Percentiles rank a stretch among this genome's conserved stretches.
phyloP scores from a whole-genome alignment of 2,329 filamentous ascomycete species.

The Claviceps humidiphila region DNA sequence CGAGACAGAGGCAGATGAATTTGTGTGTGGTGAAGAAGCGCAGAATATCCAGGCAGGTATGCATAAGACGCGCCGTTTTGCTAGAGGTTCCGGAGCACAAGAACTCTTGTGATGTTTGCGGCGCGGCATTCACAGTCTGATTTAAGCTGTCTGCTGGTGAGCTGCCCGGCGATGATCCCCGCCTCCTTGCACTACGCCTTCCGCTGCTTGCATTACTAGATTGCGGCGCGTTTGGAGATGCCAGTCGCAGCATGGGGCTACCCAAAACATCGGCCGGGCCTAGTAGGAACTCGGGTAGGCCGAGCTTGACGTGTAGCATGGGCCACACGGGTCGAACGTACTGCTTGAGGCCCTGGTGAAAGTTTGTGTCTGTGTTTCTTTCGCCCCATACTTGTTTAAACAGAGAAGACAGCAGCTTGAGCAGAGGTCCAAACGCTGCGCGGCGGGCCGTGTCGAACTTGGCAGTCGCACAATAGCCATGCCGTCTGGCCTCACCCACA shows the following conservation, averaged over 20 bases:
- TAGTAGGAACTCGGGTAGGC: conserved; percentile 57
- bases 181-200: conserved; percentile 24
- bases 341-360: conserved; percentile 47
- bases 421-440: conserved; percentile 48
- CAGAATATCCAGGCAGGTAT: conserved; percentile 76
- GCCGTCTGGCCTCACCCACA: conserved; percentile 44
- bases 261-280: conserved; percentile 29
- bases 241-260: conserved; percentile 4
- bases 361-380: conserved; percentile 49
- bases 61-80: conserved; percentile 64
- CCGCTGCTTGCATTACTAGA: conserved; percentile 14
- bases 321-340: conserved; percentile 53
- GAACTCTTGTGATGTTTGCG: conserved; percentile 46
- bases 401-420: conserved; percentile 51
- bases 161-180: conserved; percentile 36
- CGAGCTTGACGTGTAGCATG: conserved; percentile 46
- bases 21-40: conserved; percentile 71
- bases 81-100: conserved; percentile 43
- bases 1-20: conserved; percentile 76
- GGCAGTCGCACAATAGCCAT: conserved; percentile 51
- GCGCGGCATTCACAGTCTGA: conserved; percentile 23
- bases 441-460: conserved; percentile 52
- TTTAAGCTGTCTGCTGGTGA: conserved; percentile 22
- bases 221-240: conserved; percentile 1
- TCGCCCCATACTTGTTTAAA: conserved; percentile 58